These are phyloP conservation scores for Schizosaccharomyces pombe DNA, from an alignment of 805 yeast genomes.

Conservation along the genomic window DNA sequence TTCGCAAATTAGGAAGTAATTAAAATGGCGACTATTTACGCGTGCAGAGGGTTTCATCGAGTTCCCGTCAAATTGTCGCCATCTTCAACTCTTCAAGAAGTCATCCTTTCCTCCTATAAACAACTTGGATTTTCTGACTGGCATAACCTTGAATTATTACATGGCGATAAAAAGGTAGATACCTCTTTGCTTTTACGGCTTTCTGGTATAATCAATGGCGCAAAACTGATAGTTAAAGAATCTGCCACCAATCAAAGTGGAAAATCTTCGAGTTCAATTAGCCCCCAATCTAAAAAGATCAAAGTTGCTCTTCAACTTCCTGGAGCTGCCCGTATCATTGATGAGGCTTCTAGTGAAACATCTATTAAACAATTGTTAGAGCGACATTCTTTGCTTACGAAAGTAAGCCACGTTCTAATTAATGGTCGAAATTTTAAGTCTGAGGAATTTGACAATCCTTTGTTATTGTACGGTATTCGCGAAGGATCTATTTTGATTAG, in stretches of 20 bases:
- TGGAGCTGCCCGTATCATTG: not conserved
- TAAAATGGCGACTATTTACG: not conserved
- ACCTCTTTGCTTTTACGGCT: not conserved
- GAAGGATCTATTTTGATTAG: not conserved
- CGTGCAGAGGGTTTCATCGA: not conserved
- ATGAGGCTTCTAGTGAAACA: not conserved
- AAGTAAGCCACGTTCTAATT: not conserved
- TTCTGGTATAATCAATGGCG: not conserved
- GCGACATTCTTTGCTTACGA: not conserved
- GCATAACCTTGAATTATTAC: not conserved
- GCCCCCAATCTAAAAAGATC: no score
- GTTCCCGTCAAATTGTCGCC: not conserved
- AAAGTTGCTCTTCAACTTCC: slow-evolving; percentile 1
- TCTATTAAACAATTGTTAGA: not conserved
- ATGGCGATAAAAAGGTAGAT: not conserved
- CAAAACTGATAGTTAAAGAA: not conserved
- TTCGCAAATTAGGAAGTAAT: not conserved
- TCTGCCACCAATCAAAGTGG: no score
- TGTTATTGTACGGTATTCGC: not conserved
- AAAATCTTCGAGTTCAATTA: no score
- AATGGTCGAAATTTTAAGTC: not conserved
- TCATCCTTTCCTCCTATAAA: not conserved
- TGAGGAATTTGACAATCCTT: not conserved
- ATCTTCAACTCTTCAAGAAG: not conserved
- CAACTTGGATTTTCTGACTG: not conserved